phyloP scores from a whole-genome alignment of 2,329 filamentous ascomycete species.

The Cercospora janseana region DNA sequence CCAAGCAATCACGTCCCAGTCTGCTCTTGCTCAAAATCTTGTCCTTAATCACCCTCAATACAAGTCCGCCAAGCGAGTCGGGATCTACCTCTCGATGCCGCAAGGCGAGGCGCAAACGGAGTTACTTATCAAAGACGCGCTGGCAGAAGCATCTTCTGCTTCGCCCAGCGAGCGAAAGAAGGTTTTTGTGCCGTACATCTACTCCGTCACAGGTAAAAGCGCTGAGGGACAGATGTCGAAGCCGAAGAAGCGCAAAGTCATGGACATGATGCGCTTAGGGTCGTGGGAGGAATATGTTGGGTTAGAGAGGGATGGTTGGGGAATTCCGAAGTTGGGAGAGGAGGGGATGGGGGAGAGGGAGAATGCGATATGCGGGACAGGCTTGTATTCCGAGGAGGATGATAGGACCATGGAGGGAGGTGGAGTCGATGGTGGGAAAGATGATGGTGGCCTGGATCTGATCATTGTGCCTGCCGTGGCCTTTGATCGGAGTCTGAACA shows the following conservation, averaged over 20 bases:
- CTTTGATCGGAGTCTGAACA: slow-evolving; percentile 72
- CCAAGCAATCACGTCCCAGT: slow-evolving; percentile 66
- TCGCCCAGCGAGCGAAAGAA: too few relatives aligned
- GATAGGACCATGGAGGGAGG: slow-evolving; percentile 23
- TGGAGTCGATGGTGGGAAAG: slow-evolving; percentile 20
- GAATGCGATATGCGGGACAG: slow-evolving; percentile 69
- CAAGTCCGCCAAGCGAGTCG: slow-evolving; percentile 69
- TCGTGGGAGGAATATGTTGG: slow-evolving; percentile 74
- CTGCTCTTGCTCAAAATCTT: slow-evolving; percentile 64
- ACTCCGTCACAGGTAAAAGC: slow-evolving; percentile 17
- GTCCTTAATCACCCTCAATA: slow-evolving; percentile 72
- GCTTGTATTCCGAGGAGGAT: slow-evolving; percentile 43
- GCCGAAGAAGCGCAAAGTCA: slow-evolving; percentile 59
- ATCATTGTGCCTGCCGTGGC: slow-evolving; percentile 91
- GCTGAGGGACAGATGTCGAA: neutral
- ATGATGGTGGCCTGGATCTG: slow-evolving; percentile 64
- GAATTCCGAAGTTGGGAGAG: slow-evolving; percentile 79
- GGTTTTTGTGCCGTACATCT: slow-evolving; percentile 86
- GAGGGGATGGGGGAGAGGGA: slow-evolving; percentile 64
- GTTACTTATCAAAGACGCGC: slow-evolving; percentile 75
- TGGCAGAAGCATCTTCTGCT: slow-evolving; percentile 61
- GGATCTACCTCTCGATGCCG: slow-evolving; percentile 93
- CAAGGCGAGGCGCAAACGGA: slow-evolving; percentile 80
- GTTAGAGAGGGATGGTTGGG: slow-evolving; percentile 79
- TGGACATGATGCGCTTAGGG: slow-evolving; percentile 89